phyloP scores from a whole-genome alignment of 2,329 filamentous ascomycete genomes.

The Truncatella angustata region DNA sequence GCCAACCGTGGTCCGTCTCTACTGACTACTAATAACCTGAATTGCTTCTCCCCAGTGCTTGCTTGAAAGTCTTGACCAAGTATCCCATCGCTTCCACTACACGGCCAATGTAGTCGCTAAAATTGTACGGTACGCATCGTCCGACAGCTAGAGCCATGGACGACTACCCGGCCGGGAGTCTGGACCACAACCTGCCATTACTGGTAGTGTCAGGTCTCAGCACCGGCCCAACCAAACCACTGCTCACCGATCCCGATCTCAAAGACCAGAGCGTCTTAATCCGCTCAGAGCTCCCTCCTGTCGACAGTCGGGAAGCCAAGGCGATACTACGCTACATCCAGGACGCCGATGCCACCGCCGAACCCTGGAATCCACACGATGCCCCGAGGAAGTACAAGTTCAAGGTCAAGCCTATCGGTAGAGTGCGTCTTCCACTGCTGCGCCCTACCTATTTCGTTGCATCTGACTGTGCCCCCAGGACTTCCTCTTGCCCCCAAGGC shows the following conservation, averaged over 20 bases:
- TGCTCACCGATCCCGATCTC: constrained; percentile 45
- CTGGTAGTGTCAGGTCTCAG: constrained; percentile 77
- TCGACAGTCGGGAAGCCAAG: constrained; percentile 64
- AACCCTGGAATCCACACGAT: constrained; percentile 66
- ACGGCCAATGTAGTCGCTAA: too few relatives aligned
- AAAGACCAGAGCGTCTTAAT: constrained; percentile 61
- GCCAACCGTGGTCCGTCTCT: too few relatives aligned
- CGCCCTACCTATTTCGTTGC: neutral
- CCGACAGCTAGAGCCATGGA: constrained; percentile 56
- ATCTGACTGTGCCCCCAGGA: constrained; percentile 36
- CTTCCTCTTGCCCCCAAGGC: constrained; percentile 56
- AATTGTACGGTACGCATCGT: too few relatives aligned
- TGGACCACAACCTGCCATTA: constrained; percentile 84
- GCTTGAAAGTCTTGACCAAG: too few relatives aligned
- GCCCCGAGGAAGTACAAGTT: constrained; percentile 56
- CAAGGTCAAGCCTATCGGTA: constrained; percentile 70
- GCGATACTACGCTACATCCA: constrained; percentile 66
- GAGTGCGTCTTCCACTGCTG: constrained; percentile 58
- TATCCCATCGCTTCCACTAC: too few relatives aligned
- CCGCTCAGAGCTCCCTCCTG: constrained; percentile 66
- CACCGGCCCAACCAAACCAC: constrained; percentile 38
- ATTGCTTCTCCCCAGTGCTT: too few relatives aligned
- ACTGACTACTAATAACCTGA: too few relatives aligned
- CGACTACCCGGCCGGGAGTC: constrained; percentile 74
- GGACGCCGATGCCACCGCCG: constrained; percentile 60